Evolutionary conservation across 139 green algal species (phyloP).

Genomic region (Tetradesmus obliquus): DNA sequence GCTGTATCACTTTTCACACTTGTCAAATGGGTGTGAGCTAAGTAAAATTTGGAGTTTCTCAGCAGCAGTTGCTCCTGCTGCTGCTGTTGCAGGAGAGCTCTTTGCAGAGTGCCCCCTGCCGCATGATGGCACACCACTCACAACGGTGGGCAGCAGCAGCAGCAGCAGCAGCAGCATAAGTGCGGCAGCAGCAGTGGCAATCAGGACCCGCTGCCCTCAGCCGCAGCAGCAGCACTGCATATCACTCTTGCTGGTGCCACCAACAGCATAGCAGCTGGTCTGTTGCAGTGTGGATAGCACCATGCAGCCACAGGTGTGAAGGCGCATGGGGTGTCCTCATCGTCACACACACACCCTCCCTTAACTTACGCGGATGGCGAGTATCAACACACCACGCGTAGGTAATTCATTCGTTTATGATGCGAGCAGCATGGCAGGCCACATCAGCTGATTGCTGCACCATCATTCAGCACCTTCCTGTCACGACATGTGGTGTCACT

Average conservation of each 20-base stretch:
- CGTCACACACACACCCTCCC: no score
- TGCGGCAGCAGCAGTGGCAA: no score
- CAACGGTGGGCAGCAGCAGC: slow-evolving; percentile 49
- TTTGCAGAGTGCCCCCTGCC: slow-evolving; percentile 84
- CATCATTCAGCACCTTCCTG: not conserved
- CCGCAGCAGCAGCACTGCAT: not conserved
- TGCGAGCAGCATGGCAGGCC: not conserved
- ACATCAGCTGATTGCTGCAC: not conserved
- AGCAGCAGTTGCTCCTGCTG: not conserved
- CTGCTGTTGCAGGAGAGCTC: slow-evolving; percentile 60
- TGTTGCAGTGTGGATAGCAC: no score
- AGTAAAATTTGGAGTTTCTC: no score
- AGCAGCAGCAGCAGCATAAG: not conserved
- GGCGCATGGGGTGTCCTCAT: no score
- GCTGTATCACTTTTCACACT: not conserved
- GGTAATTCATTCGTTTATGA: no score
- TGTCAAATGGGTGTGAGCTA: no score
- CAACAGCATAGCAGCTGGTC: no score
- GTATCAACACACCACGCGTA: no score
- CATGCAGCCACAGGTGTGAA: no score
- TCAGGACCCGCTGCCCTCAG: not conserved
- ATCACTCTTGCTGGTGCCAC: no score
- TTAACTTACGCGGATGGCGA: no score
- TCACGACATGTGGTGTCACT: not conserved
- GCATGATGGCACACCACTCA: slow-evolving; percentile 56